Evolutionary conservation across 176 grass and related monocot species (phyloP), one percentile per base, ranked within the genome.

Genomic region (Phragmites australis): DNA sequence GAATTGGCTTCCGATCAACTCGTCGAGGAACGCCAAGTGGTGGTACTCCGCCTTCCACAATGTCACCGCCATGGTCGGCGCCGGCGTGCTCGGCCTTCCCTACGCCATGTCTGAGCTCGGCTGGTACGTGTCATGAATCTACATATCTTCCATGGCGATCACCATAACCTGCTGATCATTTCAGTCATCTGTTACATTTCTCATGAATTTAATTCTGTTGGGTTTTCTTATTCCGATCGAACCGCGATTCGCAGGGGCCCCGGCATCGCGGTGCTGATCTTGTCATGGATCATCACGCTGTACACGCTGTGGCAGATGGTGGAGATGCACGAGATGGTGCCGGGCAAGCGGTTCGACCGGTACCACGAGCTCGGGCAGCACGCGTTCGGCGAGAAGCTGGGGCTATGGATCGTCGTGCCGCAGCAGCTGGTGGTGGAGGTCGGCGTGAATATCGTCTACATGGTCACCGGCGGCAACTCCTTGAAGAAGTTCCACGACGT

Each of bases 281-380:
- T 94, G 27, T 97, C 94, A 5, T 97, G 94, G 94, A 51, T 94
- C 40, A 77, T 97, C 75, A 97, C 94, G 18, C 62, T 97, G 2
- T 97, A 94, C 89, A 97, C 94, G 4, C 85, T 94, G 19, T 97
- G 94, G 94, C 94, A 97, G 79, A 97, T 97, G 94, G 94, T 94
- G 61, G 91, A 97, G 82, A 94, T 97, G 91, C 94, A 97, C 41
- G 94, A 97, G 89, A 85, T 84, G 85, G 85, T 97, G 2, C 94
- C 94, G 1, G 94, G 91, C 7, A 92, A 87, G 83, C 87, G 94
- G 18, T 90, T 97, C 55, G 94, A 97, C 29, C 43, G 94, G 30
- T 97, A 97, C 77, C 94, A 97, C 15, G 94, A 97, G 83, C 91
- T 97, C 0, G 94, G 89, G 18, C 94, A 97, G 79, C 82, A 94